Base-by-base conservation (phyloP, 768 basidiomycete genomes). In the Cubamyces lactineus region DNA sequence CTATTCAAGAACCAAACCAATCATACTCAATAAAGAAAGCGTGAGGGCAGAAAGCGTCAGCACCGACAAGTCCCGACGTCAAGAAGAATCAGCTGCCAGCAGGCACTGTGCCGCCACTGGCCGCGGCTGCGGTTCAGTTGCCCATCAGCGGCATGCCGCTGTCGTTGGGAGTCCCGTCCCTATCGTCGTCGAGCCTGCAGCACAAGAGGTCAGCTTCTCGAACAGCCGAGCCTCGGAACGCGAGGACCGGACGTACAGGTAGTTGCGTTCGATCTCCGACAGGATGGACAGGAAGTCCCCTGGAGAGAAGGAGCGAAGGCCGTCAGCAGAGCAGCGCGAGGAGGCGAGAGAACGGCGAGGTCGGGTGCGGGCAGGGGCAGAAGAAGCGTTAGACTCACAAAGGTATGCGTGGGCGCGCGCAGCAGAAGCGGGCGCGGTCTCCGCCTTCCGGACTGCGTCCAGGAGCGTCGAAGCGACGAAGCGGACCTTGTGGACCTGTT, bases 221-320 rank as follows among this genome's bases (percentile, higher is more conserved):
- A 59, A 30, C 57, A n/a, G 40, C 24, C 49, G 40, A 43, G 57
- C 57, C 48, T 40, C 49, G 57, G 49, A 38, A 26, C 26, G 26
- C 8, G 21, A 16, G 21, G 41, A 46, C 38, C 40, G 38, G 50
- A 82, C 84, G 71, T 67, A 90, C 88, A 92, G 75, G 79, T 96
- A 96, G 74, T 95, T 92, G 64, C 89, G 80, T 70, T 96, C 94
- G 67, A 96, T 94, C 77, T 96, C 94, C 40, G 89, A 92, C 46
- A 96, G 74, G 66, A 96, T 94, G 53, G 89, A 92, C 26, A 96
- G 77, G 76, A 96, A 96, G 77, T 96, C 94, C 91, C 91, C 92
- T 94, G 68, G 26, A 16, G 21, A 61, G 53, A 67, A 34, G 19
- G 23, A 47, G 24, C 26, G 24, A 46, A 57, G 39, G 17, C 40